phyloP scores from a whole-genome alignment of 306 rosid genomes.

The Rosa persica region DNA sequence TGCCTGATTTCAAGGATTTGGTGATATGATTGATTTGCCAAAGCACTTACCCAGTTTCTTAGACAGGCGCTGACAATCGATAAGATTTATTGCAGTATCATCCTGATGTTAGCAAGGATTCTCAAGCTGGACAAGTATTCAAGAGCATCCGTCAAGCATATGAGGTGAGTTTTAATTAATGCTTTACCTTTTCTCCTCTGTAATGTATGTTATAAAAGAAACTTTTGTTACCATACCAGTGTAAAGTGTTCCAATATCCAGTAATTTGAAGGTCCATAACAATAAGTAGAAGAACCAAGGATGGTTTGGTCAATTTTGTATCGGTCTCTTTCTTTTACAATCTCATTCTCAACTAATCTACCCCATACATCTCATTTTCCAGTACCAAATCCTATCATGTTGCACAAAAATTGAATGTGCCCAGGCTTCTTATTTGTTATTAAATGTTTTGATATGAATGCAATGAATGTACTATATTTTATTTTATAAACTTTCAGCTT shows the following conservation, averaged over 20 bases:
- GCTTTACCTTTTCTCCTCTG: background rate
- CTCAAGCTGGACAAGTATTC: slow-evolving; percentile 67
- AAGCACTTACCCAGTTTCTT: too few relatives aligned
- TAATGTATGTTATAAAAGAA: background rate
- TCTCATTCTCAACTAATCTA: background rate
- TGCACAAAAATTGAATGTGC: background rate
- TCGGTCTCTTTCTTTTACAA: background rate
- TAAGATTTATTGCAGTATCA: slow-evolving; percentile 61
- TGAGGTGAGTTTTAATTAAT: slow-evolving; percentile 46
- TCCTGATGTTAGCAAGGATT: slow-evolving; percentile 89
- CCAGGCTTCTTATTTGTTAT: too few relatives aligned
- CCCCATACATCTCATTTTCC: background rate
- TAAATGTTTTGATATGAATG: too few relatives aligned
- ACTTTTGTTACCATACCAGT: background rate
- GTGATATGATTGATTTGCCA: too few relatives aligned
- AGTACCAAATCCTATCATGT: background rate
- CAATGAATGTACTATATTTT: too few relatives aligned
- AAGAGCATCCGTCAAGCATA: slow-evolving; percentile 73
- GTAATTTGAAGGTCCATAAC: background rate
- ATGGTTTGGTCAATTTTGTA: background rate
- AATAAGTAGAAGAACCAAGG: background rate
- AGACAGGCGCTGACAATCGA: background rate
- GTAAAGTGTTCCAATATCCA: background rate
- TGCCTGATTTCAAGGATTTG: too few relatives aligned
- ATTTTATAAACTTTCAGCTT: too few relatives aligned